Conservation (phyloP, 2,329 filamentous ascomycete species). For the Aphanoascus verrucosus region DNA sequence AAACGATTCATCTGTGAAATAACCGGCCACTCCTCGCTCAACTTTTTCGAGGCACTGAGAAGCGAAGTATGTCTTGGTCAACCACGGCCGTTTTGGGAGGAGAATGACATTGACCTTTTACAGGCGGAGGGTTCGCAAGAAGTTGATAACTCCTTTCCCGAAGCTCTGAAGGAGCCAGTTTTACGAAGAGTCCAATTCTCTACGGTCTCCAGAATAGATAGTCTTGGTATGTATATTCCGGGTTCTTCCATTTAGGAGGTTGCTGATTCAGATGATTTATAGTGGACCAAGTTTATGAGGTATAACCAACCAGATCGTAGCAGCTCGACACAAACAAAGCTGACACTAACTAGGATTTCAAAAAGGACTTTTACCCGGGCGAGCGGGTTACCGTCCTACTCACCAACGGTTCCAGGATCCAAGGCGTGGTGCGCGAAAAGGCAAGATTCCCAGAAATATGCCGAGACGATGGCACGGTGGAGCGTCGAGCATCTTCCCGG, state of each 20-base stretch:
- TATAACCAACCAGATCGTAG: constrained; percentile 21
- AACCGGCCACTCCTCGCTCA: constrained; percentile 80
- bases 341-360: constrained; percentile 50
- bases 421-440: constrained; percentile 75
- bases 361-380: constrained; percentile 80
- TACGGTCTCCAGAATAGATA: constrained; percentile 78
- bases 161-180: constrained; percentile 80
- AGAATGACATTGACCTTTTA: constrained; percentile 3
- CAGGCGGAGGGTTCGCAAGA: constrained; percentile 71
- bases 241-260: background rate
- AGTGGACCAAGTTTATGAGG: constrained; percentile 44
- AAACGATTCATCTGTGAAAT: constrained; percentile 92
- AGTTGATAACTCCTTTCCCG: constrained; percentile 84
- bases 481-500: constrained; percentile 57
- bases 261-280: constrained; percentile 4
- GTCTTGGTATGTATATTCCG: constrained; percentile 46
- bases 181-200: constrained; percentile 86
- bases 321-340: background rate
- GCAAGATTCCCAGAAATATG: constrained; percentile 56
- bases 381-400: constrained; percentile 69
- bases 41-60: constrained; percentile 82
- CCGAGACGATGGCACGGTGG: constrained; percentile 56
- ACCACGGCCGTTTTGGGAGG: background rate
- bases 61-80: constrained; percentile 60
- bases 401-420: constrained; percentile 55